phyloP scores from a whole-genome alignment of 345 rosid genomes.

The Capsella bursapastoris region DNA sequence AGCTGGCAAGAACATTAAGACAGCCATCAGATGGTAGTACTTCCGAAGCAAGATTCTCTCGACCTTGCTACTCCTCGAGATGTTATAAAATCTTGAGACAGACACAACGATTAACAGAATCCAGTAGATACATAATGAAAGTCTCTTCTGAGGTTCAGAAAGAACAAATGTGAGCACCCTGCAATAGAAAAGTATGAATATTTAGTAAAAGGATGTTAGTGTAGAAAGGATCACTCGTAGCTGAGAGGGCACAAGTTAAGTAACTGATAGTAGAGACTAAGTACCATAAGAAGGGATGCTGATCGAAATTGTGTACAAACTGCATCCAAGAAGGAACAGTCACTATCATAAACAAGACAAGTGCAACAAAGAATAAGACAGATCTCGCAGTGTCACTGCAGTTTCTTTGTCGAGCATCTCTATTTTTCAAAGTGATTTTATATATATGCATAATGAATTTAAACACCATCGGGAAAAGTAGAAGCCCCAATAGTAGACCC shows the following conservation, averaged over 20 bases:
- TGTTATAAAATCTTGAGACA: conserved; percentile 74
- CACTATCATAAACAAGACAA: conserved; percentile 52
- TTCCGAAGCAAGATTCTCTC: conserved; percentile 98
- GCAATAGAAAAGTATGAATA: conserved; percentile 37
- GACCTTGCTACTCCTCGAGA: conserved; percentile 82
- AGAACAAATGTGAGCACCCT: conserved; percentile 81
- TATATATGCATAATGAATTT: conserved; percentile 53
- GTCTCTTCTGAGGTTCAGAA: conserved; percentile 77
- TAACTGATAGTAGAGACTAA: conserved; percentile 6
- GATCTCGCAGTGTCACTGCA: conserved; percentile 55
- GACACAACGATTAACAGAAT: conserved; percentile 64
- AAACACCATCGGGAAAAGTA: conserved; percentile 68
- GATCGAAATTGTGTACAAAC: conserved; percentile 70
- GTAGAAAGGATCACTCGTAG: not conserved
- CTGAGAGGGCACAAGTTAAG: not conserved
- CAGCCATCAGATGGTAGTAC: conserved; percentile 97
- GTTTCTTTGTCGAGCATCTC: conserved; percentile 42
- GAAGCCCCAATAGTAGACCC: conserved; percentile 86
- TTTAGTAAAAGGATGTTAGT: not conserved
- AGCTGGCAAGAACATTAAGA: conserved; percentile 93
- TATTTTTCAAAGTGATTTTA: conserved; percentile 33
- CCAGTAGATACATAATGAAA: conserved; percentile 85
- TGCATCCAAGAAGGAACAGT: conserved; percentile 87
- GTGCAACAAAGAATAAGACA: conserved; percentile 59
- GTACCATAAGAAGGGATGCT: conserved; percentile 88